Base-by-base conservation (phyloP, 768 basidiomycete genomes). In the Suillus americanus region DNA sequence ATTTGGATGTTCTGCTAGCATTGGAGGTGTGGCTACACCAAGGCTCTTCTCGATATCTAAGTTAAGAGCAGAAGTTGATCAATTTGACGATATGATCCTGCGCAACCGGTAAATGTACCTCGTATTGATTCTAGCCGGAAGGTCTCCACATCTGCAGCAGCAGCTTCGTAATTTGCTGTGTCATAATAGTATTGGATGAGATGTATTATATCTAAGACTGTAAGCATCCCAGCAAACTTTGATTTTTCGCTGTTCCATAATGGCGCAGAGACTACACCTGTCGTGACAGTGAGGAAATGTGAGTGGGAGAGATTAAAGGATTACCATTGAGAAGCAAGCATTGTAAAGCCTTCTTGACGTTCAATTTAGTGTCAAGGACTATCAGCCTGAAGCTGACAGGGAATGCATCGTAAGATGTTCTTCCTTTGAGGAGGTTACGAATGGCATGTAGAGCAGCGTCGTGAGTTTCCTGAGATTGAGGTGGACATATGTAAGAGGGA, bases 181-280 rank as follows among this genome's bases (percentile, higher is more conserved):
- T 89, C 88, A 77, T 98, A 97, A 77, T 98, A 99, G 80, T 96
- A 97, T 72, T 99, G 97, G 68, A 99, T 99, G 68, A 99, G 88
- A 75, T 99, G 97, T 64, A 99, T 98, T 75, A 99, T 95, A 77
- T 99, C 97, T 64, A 95, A 86, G n/a, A 99, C 94, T 10, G 97
- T 99, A 73, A 99, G 91, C 97, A 99, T 99, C 65, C 97, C 97
- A 10, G 94, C 94, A 72, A 99, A 99, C 48, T 83, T 87, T 5
- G 94, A 96, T 65, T 86, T 87, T 68, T 95, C 92, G 76, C 95
- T 97, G 80, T 98, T 97, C 94, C 97, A 99, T 30, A 99, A 82
- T 14, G 97, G 97, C 0, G 97, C 97, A 6, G 97, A 99, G 25
- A 99, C 96, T 65, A 99, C 96, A 66, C 95, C 97, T 97, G 74